Evolutionary conservation across 306 rosid species (phyloP).

Genomic region (Lablab purpureus): DNA sequence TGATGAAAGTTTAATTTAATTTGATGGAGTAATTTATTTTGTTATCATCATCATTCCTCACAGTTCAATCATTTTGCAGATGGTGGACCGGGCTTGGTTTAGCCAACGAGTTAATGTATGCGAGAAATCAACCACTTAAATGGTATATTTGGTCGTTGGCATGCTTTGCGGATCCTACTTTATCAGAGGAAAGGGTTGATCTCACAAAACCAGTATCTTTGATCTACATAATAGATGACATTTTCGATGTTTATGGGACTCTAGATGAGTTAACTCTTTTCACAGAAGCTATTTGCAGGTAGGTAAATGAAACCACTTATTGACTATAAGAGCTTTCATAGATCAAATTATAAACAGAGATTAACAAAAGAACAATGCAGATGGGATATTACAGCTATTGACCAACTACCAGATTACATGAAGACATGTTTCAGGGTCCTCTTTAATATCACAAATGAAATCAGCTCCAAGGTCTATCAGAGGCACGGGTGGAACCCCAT

Average conservation of each 20-base stretch:
- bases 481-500: slow-evolving; percentile 65
- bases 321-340: neutral
- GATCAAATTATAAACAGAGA: neutral
- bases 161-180: slow-evolving; percentile 56
- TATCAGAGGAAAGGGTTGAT: slow-evolving; percentile 67
- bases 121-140: slow-evolving; percentile 74
- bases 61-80: slow-evolving; percentile 24
- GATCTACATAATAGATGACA: slow-evolving; percentile 71
- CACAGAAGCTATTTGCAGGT: slow-evolving; percentile 67
- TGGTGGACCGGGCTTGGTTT: slow-evolving; percentile 78
- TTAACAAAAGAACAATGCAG: slow-evolving; percentile 40
- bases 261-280: slow-evolving; percentile 64
- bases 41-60: neutral
- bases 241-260: slow-evolving; percentile 72
- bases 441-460: slow-evolving; percentile 58
- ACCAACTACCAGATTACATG: slow-evolving; percentile 64
- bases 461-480: slow-evolving; percentile 54
- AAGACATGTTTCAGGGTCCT: slow-evolving; percentile 62
- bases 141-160: slow-evolving; percentile 75
- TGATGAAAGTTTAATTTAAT: neutral
- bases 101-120: slow-evolving; percentile 55
- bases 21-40: neutral
- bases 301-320: slow-evolving; percentile 48
- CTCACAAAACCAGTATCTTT: slow-evolving; percentile 75
- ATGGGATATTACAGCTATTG: slow-evolving; percentile 61